phyloP scores from a whole-genome alignment of 108 stramenopile species.

The Parietichytrium sp. region DNA sequence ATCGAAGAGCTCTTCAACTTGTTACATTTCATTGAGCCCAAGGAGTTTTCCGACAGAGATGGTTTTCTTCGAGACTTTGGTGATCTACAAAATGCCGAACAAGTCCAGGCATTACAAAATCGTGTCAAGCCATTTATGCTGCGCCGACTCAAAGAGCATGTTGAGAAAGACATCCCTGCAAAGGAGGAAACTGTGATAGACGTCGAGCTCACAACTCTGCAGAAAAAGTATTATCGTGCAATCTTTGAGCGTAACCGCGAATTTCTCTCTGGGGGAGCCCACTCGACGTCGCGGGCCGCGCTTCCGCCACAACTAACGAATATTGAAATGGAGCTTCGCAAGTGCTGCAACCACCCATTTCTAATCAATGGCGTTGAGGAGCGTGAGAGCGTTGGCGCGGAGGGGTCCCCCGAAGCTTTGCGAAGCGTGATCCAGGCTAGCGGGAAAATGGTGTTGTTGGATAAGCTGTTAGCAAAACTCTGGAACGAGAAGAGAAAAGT shows the following conservation, averaged over 20 bases:
- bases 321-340: conserved; percentile 98
- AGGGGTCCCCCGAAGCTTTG: conserved; percentile 62
- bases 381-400: conserved; percentile 63
- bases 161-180: conserved; percentile 94
- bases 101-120: conserved; percentile 84
- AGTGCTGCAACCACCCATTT: conserved; percentile 99
- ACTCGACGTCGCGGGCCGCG: background rate
- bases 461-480: conserved; percentile 96
- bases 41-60: conserved; percentile 55
- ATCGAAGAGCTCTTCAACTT: conserved; percentile 83
- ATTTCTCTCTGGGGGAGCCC: conserved; percentile 69
- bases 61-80: conserved; percentile 84
- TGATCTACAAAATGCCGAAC: conserved; percentile 82
- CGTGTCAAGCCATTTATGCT: conserved; percentile 94
- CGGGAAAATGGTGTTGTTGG: conserved; percentile 98
- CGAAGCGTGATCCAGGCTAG: conserved; percentile 48
- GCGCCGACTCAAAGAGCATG: conserved; percentile 90
- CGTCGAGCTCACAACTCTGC: conserved; percentile 94
- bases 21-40: conserved; percentile 73
- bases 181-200: conserved; percentile 98
- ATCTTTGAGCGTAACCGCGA: conserved; percentile 94
- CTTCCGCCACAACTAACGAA: conserved; percentile 82
- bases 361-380: conserved; percentile 89
- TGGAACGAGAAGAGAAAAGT: conserved; percentile 91
- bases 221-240: conserved; percentile 97